Conservation (phyloP, 345 rosid genomes). For the Pugionium cornutum region DNA sequence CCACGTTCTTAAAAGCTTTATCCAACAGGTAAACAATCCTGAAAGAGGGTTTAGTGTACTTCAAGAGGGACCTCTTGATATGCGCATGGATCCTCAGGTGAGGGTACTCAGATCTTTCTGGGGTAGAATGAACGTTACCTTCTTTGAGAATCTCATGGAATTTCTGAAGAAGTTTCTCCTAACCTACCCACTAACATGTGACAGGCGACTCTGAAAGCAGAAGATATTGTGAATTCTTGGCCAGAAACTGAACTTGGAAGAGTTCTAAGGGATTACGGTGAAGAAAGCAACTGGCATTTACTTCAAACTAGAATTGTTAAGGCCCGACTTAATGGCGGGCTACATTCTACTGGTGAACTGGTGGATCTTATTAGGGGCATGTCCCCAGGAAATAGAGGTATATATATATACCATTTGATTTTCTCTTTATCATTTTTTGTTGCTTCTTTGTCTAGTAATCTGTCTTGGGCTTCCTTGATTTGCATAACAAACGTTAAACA, state of each 20-base stretch:
- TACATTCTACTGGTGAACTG: constrained; percentile 82
- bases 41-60: constrained; percentile 87
- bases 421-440: not conserved
- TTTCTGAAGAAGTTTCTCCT: constrained; percentile 15
- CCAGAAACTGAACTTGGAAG: constrained; percentile 77
- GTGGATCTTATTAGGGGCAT: constrained; percentile 58
- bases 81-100: constrained; percentile 98
- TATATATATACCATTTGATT: not conserved
- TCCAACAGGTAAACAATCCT: constrained; percentile 73
- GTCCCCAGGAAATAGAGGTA: constrained; percentile 59
- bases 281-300: constrained; percentile 75
- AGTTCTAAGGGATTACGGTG: constrained; percentile 77
- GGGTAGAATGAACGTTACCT: no score
- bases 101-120: not conserved
- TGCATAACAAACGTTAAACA: not conserved
- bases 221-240: constrained; percentile 85
- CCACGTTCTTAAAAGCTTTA: not conserved
- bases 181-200: constrained; percentile 43
- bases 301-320: constrained; percentile 69
- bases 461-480: not conserved
- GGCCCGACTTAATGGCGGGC: constrained; percentile 68
- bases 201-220: constrained; percentile 78
- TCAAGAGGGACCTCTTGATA: constrained; percentile 88
- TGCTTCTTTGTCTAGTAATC: not conserved
- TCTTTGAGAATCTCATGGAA: constrained; percentile 9